phyloP scores from a whole-genome alignment of 2,329 filamentous ascomycete species.

The Aspergillus sp. region DNA sequence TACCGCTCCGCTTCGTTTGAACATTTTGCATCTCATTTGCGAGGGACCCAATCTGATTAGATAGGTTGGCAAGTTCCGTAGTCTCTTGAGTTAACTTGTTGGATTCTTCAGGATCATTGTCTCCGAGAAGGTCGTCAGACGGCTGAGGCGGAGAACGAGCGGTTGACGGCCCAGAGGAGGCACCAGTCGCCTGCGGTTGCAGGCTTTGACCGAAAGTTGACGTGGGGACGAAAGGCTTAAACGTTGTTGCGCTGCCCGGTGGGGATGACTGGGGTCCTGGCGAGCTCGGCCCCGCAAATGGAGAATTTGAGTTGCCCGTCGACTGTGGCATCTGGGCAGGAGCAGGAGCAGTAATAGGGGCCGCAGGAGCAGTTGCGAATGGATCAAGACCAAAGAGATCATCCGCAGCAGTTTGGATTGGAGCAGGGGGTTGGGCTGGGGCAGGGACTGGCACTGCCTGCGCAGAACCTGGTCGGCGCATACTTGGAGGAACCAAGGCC shows the following conservation, averaged over 20 bases:
- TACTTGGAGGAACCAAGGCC: conserved; percentile 80
- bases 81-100: conserved; percentile 87
- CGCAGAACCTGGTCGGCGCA: conserved; percentile 59
- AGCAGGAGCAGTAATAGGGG: conserved; percentile 53
- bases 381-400: conserved; percentile 92
- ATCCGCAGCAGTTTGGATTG: conserved; percentile 81
- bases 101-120: conserved; percentile 83
- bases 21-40: conserved; percentile 94
- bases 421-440: conserved; percentile 46
- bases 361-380: conserved; percentile 52
- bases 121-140: conserved; percentile 84
- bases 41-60: conserved; percentile 88
- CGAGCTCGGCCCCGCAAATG: conserved; percentile 56
- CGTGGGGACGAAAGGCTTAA: conserved; percentile 89
- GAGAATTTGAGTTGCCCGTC: conserved; percentile 69
- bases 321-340: conserved; percentile 63
- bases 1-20: conserved; percentile 73
- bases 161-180: conserved; percentile 41
- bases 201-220: conserved; percentile 88
- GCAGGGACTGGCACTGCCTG: conserved; percentile 44
- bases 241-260: conserved; percentile 52
- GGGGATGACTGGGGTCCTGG: conserved; percentile 43
- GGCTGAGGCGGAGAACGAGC: conserved; percentile 49
- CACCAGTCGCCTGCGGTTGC: conserved; percentile 73
- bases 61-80: conserved; percentile 89